phyloP scores from a whole-genome alignment of 345 rosid genomes.

The Lumnitzera littorea region DNA sequence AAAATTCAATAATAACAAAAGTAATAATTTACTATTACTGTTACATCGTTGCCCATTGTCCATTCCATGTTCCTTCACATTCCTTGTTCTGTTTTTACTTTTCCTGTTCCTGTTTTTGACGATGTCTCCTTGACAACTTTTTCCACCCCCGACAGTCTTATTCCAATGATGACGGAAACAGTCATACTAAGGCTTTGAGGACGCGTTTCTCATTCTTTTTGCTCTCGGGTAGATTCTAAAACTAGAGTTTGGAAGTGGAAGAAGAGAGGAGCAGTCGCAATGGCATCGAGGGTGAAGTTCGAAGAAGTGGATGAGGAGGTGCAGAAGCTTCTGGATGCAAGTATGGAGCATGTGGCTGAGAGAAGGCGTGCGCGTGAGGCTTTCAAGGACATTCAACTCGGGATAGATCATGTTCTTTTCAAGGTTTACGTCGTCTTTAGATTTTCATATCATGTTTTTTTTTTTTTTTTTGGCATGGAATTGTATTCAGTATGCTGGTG shows the following conservation, averaged over 20 bases:
- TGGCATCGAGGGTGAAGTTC: constrained; percentile 32
- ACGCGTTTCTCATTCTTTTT: too few species aligned
- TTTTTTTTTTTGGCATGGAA: neutral
- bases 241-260: constrained; percentile 17
- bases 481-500: neutral
- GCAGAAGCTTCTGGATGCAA: constrained; percentile 42
- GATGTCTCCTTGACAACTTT: too few species aligned
- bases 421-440: constrained; percentile 34
- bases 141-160: too few species aligned
- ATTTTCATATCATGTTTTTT: too few species aligned
- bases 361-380: constrained; percentile 77
- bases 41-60: too few species aligned
- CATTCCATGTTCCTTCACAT: too few species aligned
- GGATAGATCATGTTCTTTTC: constrained; percentile 74
- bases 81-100: too few species aligned
- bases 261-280: constrained; percentile 22
- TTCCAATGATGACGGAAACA: too few species aligned
- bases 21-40: too few species aligned
- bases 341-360: constrained; percentile 69
- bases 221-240: constrained; percentile 5
- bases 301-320: constrained; percentile 44
- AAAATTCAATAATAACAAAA: too few species aligned
- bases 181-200: too few species aligned
- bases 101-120: too few species aligned
- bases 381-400: constrained; percentile 60